phyloP scores from a whole-genome alignment of 352 stramenopile species.

The Elongisporangium senticosum region DNA sequence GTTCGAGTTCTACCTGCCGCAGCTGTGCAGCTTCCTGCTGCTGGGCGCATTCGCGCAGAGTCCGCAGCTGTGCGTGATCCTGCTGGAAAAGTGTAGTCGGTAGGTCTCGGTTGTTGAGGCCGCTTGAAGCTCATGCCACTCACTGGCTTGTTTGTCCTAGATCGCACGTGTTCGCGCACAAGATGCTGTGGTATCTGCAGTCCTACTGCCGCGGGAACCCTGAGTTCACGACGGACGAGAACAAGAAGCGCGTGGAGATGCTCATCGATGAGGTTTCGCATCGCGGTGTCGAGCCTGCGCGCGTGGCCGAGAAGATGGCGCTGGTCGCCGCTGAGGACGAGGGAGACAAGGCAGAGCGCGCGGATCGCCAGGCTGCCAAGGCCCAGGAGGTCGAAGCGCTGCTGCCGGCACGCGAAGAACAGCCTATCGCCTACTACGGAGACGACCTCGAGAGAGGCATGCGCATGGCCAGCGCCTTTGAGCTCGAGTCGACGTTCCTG shows the following conservation, averaged over 20 bases:
- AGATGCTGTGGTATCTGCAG: slow-evolving; percentile 81
- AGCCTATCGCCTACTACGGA: neutral
- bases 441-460: slow-evolving; percentile 41
- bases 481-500: slow-evolving; percentile 63
- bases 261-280: slow-evolving; percentile 76
- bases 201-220: slow-evolving; percentile 71
- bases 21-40: slow-evolving; percentile 81
- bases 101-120: no score
- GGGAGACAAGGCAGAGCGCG: slow-evolving; percentile 12
- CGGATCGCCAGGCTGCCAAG: slow-evolving; percentile 13
- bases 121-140: neutral
- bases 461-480: slow-evolving; percentile 43
- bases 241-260: slow-evolving; percentile 57
- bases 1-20: slow-evolving; percentile 84
- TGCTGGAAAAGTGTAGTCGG: slow-evolving; percentile 76
- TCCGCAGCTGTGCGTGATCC: slow-evolving; percentile 54
- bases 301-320: slow-evolving; percentile 30
- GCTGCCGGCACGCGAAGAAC: slow-evolving; percentile 34
- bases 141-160: slow-evolving; percentile 13
- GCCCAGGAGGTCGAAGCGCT: slow-evolving; percentile 49
- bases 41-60: slow-evolving; percentile 60
- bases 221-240: slow-evolving; percentile 46
- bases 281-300: slow-evolving; percentile 39
- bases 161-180: slow-evolving; percentile 82
- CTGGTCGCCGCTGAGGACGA: slow-evolving; percentile 15